Base-by-base conservation (phyloP, 495 filamentous ascomycete genomes). In the Penicillium bialowiezense region DNA sequence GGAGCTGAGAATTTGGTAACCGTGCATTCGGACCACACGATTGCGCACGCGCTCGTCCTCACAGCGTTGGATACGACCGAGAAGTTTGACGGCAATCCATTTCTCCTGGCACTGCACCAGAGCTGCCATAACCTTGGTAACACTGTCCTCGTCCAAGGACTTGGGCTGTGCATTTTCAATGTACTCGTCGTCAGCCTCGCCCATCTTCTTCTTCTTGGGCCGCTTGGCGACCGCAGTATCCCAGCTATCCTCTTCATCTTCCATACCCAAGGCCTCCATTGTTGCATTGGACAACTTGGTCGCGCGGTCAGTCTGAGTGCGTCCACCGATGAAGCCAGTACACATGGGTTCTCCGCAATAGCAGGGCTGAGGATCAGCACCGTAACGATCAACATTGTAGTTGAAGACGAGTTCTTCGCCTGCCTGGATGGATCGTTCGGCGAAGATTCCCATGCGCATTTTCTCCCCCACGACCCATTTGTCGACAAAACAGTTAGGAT, bases 391-490 rank as follows among this genome's bases (percentile, higher is more conserved):
- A 44, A 99, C 93, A 55, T 99, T 99, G 79, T 99, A 99, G 74
- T 99, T 96, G 76, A 99, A 99, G n/a, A 96, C 91, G 26, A 99
- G 76, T 65, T 99, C 93, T 67, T 99, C 93, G 33, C 93, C 95
- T 2, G 87, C 83, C 56, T 84, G 81, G 57, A 99, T 88, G 59
- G 80, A 76, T 51, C 91, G 89, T 73, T 87, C 81, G 57, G 93
- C 90, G 72, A 99, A 99, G 54, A 99, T 97, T 51, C 93, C 93
- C 93, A 99, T 97, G 60, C 93, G 92, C 64, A 97, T 71, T 72
- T 96, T 97, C 60, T 95, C 88, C n/a, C 91, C 91, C 29, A 97
- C 91, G 40, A 99, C 90, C 93, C 93, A 99, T 67, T 99, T 99
- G 73, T 99, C 93, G 53, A 97, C 92, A 70, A 93, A 97, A 71